Evolutionary conservation across 495 filamentous ascomycete species (phyloP).

Genomic region (Chaetomium cochliodes): DNA sequence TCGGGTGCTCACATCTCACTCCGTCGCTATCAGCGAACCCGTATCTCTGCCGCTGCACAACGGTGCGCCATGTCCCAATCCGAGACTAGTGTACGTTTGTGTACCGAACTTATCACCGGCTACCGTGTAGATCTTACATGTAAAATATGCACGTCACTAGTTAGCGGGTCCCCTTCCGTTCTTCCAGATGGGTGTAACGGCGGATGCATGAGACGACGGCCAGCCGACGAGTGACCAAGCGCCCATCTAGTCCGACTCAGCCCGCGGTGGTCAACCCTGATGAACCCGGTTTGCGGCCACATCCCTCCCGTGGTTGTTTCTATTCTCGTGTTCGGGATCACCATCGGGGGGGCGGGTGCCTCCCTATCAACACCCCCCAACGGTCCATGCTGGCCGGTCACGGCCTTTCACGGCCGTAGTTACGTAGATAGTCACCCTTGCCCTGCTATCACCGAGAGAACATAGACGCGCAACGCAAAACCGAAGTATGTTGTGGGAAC

Average conservation of each 20-base stretch:
- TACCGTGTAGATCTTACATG: not conserved
- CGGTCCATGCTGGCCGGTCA: not conserved
- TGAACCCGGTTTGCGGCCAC: not conserved
- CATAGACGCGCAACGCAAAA: not conserved
- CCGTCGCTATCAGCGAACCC: not conserved
- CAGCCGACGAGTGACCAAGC: not conserved
- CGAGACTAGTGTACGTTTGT: not conserved
- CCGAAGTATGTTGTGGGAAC: not conserved
- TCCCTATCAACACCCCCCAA: not conserved
- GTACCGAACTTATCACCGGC: not conserved
- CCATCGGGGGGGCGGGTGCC: not conserved
- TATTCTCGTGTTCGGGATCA: slow-evolving; percentile 6
- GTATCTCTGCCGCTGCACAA: not conserved
- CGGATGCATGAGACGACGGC: not conserved
- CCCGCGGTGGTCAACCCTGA: not conserved
- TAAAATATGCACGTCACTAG: not conserved
- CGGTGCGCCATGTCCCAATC: not conserved
- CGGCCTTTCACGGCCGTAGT: slow-evolving; percentile 8
- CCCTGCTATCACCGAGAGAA: not conserved
- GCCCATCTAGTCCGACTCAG: not conserved
- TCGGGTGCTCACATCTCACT: not conserved
- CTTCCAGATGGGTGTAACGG: not conserved
- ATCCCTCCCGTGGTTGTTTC: not conserved
- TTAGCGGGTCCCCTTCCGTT: not conserved
- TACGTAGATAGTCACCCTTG: not conserved